phyloP scores from a whole-genome alignment of 306 rosid species.

The Luffa acutangula region DNA sequence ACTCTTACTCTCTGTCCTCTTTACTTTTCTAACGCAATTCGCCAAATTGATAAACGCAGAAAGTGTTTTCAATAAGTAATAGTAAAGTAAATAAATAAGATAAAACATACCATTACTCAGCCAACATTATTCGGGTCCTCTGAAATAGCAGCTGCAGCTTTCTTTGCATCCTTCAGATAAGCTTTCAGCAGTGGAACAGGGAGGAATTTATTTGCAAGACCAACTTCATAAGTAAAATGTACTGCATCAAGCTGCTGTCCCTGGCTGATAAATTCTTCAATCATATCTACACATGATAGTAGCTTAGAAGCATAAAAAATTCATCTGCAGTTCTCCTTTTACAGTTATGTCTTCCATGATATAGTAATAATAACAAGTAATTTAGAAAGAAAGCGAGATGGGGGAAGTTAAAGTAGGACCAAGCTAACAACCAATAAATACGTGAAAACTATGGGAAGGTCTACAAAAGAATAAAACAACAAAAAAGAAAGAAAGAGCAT shows the following conservation, averaged over 20 bases:
- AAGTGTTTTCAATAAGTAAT: no score
- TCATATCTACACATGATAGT: conserved; percentile 52
- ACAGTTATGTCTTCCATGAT: no score
- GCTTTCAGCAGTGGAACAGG: conserved; percentile 81
- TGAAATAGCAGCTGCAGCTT: conserved; percentile 66
- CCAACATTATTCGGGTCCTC: conserved; percentile 83
- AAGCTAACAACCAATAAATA: no score
- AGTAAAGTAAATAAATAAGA: background rate
- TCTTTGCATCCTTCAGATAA: conserved; percentile 79
- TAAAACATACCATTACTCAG: conserved; percentile 62
- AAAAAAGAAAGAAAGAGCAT: no score
- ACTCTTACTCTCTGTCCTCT: background rate
- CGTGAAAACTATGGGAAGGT: no score
- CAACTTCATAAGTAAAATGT: conserved; percentile 86
- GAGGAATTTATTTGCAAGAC: conserved; percentile 65
- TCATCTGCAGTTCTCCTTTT: background rate
- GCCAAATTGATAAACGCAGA: no score
- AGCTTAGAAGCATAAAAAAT: background rate
- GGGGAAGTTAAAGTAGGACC: no score
- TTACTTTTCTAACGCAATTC: background rate
- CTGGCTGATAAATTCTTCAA: conserved; percentile 72
- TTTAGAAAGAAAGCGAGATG: no score
- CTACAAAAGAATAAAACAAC: no score
- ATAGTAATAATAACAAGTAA: no score
- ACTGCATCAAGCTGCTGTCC: conserved; percentile 28